Evolutionary conservation across 2,329 filamentous ascomycete genomes (phyloP).

Genomic region (Aspergillus tanneri): DNA sequence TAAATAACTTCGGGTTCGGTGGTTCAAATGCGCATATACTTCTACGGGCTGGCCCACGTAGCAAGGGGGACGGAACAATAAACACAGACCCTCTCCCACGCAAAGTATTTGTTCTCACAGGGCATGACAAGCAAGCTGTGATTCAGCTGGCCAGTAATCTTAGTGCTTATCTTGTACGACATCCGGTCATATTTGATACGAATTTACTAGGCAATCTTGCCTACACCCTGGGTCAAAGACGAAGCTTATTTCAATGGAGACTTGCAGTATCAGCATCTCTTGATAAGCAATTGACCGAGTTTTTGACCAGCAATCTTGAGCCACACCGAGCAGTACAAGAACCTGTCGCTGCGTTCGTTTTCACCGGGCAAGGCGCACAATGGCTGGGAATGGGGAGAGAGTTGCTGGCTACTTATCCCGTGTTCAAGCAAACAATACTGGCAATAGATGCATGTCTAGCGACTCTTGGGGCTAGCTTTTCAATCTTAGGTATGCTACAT

Average conservation of each 20-base stretch:
- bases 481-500: conserved; percentile 22
- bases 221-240: not conserved
- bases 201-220: not conserved
- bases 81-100: not conserved
- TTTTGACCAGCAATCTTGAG: conserved; percentile 14
- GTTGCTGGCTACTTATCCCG: conserved; percentile 19
- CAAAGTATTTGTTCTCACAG: not conserved
- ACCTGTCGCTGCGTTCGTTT: conserved; percentile 21
- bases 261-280: conserved; percentile 20
- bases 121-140: not conserved
- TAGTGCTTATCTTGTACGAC: not conserved
- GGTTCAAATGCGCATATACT: conserved; percentile 33
- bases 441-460: not conserved
- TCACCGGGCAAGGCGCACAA: conserved; percentile 25
- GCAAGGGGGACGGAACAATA: not conserved
- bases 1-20: conserved; percentile 31
- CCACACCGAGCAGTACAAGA: conserved; percentile 24
- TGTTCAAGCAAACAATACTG: conserved; percentile 19
- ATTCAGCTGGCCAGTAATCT: not conserved
- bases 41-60: not conserved
- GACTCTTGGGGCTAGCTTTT: conserved; percentile 15
- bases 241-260: not conserved
- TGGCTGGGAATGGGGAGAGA: conserved; percentile 18
- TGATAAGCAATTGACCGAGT: not conserved
- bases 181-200: not conserved